Evolutionary conservation across 202 grass and related monocot genomes (phyloP), one percentile per base, ranked within the genome.

Genomic region (Zizania palustris): DNA sequence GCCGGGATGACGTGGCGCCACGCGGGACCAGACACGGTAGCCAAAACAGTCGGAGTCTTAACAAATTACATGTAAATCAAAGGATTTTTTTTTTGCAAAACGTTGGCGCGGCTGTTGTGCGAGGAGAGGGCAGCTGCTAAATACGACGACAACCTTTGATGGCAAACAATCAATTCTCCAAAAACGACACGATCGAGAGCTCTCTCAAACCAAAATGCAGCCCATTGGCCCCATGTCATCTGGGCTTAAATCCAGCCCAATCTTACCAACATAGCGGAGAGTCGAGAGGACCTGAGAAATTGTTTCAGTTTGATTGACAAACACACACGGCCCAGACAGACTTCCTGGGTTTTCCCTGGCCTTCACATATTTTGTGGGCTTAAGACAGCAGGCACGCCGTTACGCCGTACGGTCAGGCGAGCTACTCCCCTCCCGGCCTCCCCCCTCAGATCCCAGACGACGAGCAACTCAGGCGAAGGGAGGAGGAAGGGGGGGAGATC

Each of bases 401-500:
- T 7, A 7, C 18, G 7, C 16, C 50, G 28, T 2, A 28, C 28
- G 28, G 28, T 0, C 28, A 28, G 28, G 16, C 50, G 50, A 54
- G 16, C 49, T n/a, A 19, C 65, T 34, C 20, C 33, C 65, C 44
- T 49, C 57, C 40, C 7, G 15, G 18, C 65, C 44, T 49, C 57
- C 40, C 7, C 0, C 51, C 51, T 60, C 70, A 84, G 81, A 84
- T 88, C 86, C 75, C 65, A 55, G 55, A 79, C 85, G 42, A 69
- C 85, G 42, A 69, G 14, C 75, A 71, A 80, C 62, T 60, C 44
- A 55, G 81, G 15, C 35, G 71, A 77, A 71, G 56, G 45, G 12
- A 40, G 45, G 59, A 28, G 14, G 45, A 6, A 35, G 60, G 34
- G 19, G 28, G 41, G 65, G 45, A 67, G 60, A 83, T 83, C 74